Base-by-base conservation (phyloP, 176 grass and related monocot species). In the Oryza coarctata region DNA sequence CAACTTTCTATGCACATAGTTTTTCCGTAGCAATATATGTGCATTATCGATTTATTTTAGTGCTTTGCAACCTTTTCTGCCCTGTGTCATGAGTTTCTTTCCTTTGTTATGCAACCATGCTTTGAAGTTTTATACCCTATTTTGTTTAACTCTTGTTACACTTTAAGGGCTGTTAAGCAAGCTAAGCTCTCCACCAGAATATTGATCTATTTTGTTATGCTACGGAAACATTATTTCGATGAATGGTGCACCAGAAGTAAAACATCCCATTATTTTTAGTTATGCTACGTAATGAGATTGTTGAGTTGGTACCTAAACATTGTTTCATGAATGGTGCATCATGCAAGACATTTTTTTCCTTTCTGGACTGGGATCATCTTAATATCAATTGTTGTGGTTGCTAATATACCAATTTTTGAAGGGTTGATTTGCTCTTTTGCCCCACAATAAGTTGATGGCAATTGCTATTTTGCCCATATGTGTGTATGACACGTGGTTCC, bases 1-100 rank as follows among this genome's bases (percentile, higher is more conserved):
- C 32, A 58, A 62, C 79, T 86, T 72, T 74, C 58, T 43, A 10
- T 74, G 36, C 34, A 68, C 47, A 62, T 61, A 67, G 69, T 65
- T 77, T 86, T 78, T 44, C 35, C 66, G 15, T 45, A 66, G 32
- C 52, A 22, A 41, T 65, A 34, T 44, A 60, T 68, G 6, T 38
- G 45, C 3, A 23, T 7, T 44, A 73, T 82, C 6, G 22, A 64
- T 39, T 65, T 6, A n/a, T 68, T 66, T 33, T 52, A 36, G 26
- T 34, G 1, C 3, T 60, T 73, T 49, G 30, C 28, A 66, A 35
- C 10, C 13, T 65, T 75, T 30, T 70, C 26, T 85, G 39, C 12
- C 25, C 32, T 85, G 77, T 77, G 52, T 7, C 26, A 65, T 43
- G 28, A 71, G 18, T 55, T 30, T 3, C 50, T 38, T 40, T 63